Base-by-base conservation (phyloP, 345 rosid species). In the Combretum micranthum region DNA sequence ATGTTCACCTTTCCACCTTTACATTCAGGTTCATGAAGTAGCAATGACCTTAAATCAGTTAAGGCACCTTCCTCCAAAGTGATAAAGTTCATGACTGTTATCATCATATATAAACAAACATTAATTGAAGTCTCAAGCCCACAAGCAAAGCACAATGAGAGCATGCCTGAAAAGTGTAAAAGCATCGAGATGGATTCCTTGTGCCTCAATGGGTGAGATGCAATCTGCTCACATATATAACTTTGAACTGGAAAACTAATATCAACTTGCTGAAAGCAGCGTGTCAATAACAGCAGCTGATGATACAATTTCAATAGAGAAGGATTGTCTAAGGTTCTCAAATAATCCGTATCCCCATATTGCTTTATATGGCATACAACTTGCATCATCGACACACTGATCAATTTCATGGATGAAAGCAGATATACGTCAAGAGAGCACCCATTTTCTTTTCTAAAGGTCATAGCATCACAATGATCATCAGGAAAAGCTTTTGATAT, bases 361-460 rank as follows among this genome's bases (percentile, higher is more conserved):
- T 49, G 50, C 64, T 65, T 81, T 49, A 81, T 50, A 57, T 63
- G 66, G 62, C 70, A 37, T 43, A 78, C 47, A 57, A 67, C 72
- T 77, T 81, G 90, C 50, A 75, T 62, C 78, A 88, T 49, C 20
- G 95, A 78, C 68, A 76, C 50, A 67, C 77, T 77, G 87, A 84
- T 86, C 64, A 92, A 71, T 79, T 83, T 84, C 75, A 92, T 71
- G 21, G 97, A 81, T 64, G 90, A 84, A 62, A 92, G 93, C 53
- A 86, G 72, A 77, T 25, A 78, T 12, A 81, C 48, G 65, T 86
- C 90, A 61, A 81, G 86, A 44, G 68, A 64, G 64, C 75, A 75
- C 53, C 59, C 60, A 50, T 66, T 71, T n/a, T 22, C 66, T 42
- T 68, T 68, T 20, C 22, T 52, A 46, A 37, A 57, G 60, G 64